Evolutionary conservation across 129 eudicot species (phyloP).

Genomic region (Flaveria trinervia): DNA sequence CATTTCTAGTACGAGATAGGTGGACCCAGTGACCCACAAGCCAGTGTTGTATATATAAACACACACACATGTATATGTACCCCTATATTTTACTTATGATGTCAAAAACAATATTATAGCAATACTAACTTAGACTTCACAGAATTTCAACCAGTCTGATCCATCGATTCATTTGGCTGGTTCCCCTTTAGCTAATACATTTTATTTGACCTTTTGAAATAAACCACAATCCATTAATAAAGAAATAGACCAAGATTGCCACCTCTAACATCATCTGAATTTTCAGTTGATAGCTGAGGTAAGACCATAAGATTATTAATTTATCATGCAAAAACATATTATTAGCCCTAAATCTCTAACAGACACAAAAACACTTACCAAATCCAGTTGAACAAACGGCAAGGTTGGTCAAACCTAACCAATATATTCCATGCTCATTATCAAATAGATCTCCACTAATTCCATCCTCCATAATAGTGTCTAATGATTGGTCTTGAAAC

Average conservation of each 20-base stretch:
- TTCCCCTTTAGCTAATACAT: not conserved
- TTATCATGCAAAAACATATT: not conserved
- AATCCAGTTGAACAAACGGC: constrained; percentile 64
- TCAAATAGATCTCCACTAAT: constrained; percentile 23
- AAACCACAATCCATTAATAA: not conserved
- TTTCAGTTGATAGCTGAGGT: not conserved
- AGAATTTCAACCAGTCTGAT: not conserved
- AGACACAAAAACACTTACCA: constrained; percentile 48
- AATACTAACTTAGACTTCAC: not conserved
- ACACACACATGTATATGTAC: not conserved
- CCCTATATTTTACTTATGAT: not conserved
- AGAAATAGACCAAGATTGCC: not conserved
- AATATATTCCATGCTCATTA: constrained; percentile 41
- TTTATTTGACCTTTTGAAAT: not conserved
- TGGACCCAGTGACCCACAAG: not conserved
- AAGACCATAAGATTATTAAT: not conserved
- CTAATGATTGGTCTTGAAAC: constrained; percentile 32
- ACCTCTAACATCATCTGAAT: not conserved
- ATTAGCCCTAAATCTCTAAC: not conserved
- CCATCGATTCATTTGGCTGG: not conserved
- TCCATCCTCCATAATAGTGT: constrained; percentile 21
- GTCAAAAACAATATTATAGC: not conserved
- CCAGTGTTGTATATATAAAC: no score
- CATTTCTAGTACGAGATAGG: not conserved
- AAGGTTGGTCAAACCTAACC: constrained; percentile 73